Conservation (phyloP, 805 yeast species). For the Yarrowia sp. region DNA sequence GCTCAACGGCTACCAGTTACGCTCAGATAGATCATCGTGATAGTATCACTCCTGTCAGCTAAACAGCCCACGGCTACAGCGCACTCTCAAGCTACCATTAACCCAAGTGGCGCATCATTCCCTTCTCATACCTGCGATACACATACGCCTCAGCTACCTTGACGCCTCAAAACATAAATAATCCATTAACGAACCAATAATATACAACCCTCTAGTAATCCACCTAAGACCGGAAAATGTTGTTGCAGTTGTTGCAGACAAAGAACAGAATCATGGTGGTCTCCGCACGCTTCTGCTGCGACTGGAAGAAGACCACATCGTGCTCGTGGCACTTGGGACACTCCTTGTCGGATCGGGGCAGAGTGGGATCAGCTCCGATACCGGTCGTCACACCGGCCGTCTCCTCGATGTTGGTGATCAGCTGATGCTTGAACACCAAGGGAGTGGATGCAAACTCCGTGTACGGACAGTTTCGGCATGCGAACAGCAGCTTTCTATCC, state of each 20-base stretch:
- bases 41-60: too few relatives aligned
- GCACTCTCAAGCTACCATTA: too few relatives aligned
- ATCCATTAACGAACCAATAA: slow-evolving; percentile 20
- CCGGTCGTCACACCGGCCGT: slow-evolving; percentile 97
- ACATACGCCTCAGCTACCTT: neutral
- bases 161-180: slow-evolving; percentile 15
- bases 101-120: too few relatives aligned
- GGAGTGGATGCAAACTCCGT: slow-evolving; percentile 88
- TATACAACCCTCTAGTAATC: neutral
- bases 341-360: slow-evolving; percentile 90
- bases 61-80: too few relatives aligned
- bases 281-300: slow-evolving; percentile 92
- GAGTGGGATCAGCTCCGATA: slow-evolving; percentile 94
- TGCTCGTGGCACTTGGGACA: slow-evolving; percentile 86
- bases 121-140: too few relatives aligned
- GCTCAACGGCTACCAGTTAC: too few relatives aligned
- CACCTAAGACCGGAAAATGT: slow-evolving; percentile 48
- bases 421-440: slow-evolving; percentile 83
- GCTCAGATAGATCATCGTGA: too few relatives aligned
- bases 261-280: slow-evolving; percentile 76
- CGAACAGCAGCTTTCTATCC: slow-evolving; percentile 68
- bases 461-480: slow-evolving; percentile 92
- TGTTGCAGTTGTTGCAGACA: slow-evolving; percentile 84
- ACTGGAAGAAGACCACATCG: slow-evolving; percentile 94
- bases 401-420: slow-evolving; percentile 84